Base-by-base conservation (phyloP, 768 basidiomycete species). In the Panaeolus cyanescens region DNA sequence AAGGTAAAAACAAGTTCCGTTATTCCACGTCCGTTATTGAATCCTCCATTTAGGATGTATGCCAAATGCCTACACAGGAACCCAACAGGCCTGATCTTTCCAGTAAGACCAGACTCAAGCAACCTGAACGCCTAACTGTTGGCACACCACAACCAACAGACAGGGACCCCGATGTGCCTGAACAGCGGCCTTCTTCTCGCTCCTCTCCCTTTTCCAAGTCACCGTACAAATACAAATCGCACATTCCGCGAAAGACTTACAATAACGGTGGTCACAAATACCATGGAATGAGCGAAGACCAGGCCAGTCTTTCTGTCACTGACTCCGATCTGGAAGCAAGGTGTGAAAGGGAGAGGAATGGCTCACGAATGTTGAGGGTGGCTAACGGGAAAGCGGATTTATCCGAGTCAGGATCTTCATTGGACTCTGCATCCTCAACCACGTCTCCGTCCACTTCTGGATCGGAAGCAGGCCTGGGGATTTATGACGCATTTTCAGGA, bases 241-340 rank as follows among this genome's bases (percentile, higher is more conserved):
- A 59, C 20, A 79, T 79, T 54, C 80, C 45, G 4, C 45, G 45
- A 13, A 50, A 28, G 30, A 30, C 45, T 3, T 15, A 28, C 15
- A 22, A 28, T 28, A 4, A 1, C 3, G 17, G 15, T 13, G 10
- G 22, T 3, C 45, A 50, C 10, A 50, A 50, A 30, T 15, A 28
- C 15, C 22, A 15, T 4, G 45, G 30, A 22, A 25, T 12, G 5
- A 50, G 45, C 30, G 45, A 50, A 50, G 39, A 42, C 6, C 39
- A 25, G 19, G 45, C 28, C 25, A 50, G 45, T 28, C 15, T 50
- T 15, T 50, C 25, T 1, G 8, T 50, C 1, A 77, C 80, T 50
- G 80, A 82, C 30, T 83, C 83, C 10, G 81, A 84, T 56, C 56
- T 80, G 3, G 81, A 83, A 59, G 68, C 65, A 31, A 76, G 71